Evolutionary conservation across 2,329 filamentous ascomycete genomes (phyloP).

Genomic region (Neopestalotiopsis clavispora): DNA sequence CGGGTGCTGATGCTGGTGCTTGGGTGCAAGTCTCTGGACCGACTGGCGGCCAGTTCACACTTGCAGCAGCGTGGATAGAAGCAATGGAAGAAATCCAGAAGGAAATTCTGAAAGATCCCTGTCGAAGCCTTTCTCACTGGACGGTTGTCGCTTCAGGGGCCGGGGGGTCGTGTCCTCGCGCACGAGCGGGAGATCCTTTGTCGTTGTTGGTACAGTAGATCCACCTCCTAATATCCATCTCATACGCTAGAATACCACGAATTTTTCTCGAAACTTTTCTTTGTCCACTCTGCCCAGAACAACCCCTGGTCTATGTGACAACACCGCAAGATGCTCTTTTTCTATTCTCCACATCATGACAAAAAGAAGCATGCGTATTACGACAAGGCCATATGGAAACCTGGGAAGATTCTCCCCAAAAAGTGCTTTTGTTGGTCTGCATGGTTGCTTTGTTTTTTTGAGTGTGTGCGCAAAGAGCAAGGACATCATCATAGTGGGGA

Average conservation of each 20-base stretch:
- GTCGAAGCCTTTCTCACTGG: neutral
- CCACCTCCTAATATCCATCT: slow-evolving; percentile 35
- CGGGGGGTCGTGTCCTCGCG: slow-evolving; percentile 10
- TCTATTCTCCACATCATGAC: neutral
- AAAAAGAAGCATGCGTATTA: neutral
- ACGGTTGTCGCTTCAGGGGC: slow-evolving; percentile 9
- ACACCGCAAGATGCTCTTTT: neutral
- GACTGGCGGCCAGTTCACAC: neutral
- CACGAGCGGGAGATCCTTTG: slow-evolving; percentile 32
- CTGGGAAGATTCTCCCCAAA: neutral
- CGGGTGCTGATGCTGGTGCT: neutral
- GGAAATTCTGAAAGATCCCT: neutral
- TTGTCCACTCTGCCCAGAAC: slow-evolving; percentile 22
- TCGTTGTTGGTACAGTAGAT: slow-evolving; percentile 24
- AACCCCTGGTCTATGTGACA: neutral
- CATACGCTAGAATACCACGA: slow-evolving; percentile 33
- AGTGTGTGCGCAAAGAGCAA: neutral
- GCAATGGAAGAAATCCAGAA: slow-evolving; percentile 2
- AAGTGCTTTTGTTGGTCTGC: neutral
- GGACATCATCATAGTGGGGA: neutral
- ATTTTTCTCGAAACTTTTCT: slow-evolving; percentile 38
- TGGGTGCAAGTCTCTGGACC: neutral
- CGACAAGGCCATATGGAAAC: neutral
- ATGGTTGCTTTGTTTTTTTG: neutral
- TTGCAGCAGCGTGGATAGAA: neutral